Evolutionary conservation across 202 grass and related monocot genomes (phyloP).

Genomic region (Schoenoplectus tabernaemontani): DNA sequence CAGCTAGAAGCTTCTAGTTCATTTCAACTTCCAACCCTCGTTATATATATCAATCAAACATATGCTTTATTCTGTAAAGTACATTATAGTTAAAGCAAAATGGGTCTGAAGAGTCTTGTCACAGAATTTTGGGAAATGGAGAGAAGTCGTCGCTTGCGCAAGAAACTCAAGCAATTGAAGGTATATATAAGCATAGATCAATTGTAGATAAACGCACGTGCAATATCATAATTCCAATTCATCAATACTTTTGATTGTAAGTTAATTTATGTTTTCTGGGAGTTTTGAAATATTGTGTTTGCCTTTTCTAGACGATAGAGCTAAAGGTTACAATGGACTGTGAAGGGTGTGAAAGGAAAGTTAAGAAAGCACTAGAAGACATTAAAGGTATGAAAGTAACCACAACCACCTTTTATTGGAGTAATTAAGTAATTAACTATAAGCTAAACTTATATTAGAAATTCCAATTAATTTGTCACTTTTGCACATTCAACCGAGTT

Average conservation of each 20-base stretch:
- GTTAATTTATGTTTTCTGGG: not conserved
- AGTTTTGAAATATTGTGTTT: not conserved
- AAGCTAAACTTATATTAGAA: not conserved
- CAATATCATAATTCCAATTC: not conserved
- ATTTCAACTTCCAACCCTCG: no score
- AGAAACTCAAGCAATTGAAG: not conserved
- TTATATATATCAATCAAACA: no score
- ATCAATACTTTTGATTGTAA: not conserved
- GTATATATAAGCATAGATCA: not conserved
- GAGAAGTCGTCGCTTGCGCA: not conserved
- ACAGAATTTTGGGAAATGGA: not conserved
- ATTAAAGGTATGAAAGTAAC: constrained; percentile 32
- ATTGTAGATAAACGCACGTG: no score
- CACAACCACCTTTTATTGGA: not conserved
- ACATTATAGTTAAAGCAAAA: no score
- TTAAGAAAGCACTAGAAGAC: constrained; percentile 47
- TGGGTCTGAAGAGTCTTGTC: not conserved
- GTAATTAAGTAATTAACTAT: not conserved
- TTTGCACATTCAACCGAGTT: not conserved
- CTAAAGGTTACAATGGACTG: constrained; percentile 80
- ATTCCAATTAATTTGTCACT: not conserved
- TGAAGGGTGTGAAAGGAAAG: constrained; percentile 67
- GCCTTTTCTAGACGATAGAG: constrained; percentile 45
- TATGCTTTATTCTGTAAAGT: no score
- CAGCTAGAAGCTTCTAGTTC: not conserved